Conservation (phyloP, 1,139 yeast species). For the Geotrichum restrictum region DNA sequence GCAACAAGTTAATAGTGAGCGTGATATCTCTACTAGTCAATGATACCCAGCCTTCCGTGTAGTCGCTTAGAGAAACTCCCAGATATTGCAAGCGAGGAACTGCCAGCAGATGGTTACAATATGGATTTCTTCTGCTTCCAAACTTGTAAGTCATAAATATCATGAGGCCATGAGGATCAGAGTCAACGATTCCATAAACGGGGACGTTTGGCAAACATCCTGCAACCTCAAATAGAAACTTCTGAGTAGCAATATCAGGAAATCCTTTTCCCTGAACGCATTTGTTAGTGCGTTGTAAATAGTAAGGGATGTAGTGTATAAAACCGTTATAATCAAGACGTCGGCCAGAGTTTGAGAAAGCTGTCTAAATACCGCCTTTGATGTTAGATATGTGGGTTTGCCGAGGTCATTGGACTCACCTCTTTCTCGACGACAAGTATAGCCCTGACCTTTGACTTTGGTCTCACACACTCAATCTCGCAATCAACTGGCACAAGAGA, state of each 20-base stretch:
- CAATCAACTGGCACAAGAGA: slow-evolving; percentile 20
- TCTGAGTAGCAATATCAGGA: slow-evolving; percentile 65
- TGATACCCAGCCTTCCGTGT: slow-evolving; percentile 39
- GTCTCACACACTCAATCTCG: slow-evolving; percentile 17
- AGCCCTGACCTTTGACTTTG: slow-evolving; percentile 25
- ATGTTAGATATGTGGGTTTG: slow-evolving; percentile 3
- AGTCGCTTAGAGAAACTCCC: slow-evolving; percentile 45
- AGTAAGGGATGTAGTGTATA: neutral
- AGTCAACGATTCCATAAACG: slow-evolving; percentile 49
- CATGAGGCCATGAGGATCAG: slow-evolving; percentile 69
- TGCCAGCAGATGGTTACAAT: slow-evolving; percentile 13
- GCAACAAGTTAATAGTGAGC: slow-evolving; percentile 39
- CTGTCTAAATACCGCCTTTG: slow-evolving; percentile 32
- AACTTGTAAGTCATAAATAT: slow-evolving; percentile 49
- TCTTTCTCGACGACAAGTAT: slow-evolving; percentile 67
- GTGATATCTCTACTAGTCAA: slow-evolving; percentile 41
- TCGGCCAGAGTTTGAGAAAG: slow-evolving; percentile 24
- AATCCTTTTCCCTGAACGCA: slow-evolving; percentile 54
- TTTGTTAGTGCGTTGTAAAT: neutral
- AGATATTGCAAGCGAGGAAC: slow-evolving; percentile 30
- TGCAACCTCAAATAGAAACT: slow-evolving; percentile 52
- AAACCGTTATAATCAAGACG: slow-evolving; percentile 41
- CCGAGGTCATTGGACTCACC: slow-evolving; percentile 27
- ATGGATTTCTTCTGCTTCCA: slow-evolving; percentile 30
- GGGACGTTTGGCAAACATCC: slow-evolving; percentile 48